Base-by-base conservation (phyloP, 495 filamentous ascomycete species). In the Podospora didyma region DNA sequence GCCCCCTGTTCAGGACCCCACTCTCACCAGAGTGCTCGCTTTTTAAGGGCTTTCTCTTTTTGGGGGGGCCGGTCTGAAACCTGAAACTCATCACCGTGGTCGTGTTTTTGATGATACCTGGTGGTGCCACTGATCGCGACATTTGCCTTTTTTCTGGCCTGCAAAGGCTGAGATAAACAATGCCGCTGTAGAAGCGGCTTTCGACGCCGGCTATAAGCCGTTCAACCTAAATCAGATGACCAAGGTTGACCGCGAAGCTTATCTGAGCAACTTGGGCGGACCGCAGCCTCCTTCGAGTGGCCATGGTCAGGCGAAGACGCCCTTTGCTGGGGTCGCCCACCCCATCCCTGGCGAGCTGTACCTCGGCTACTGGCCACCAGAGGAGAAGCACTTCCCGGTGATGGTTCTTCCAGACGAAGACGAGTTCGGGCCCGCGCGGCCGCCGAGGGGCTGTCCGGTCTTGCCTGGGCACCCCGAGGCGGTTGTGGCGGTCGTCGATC, bases 401-500 rank as follows among this genome's bases (percentile, higher is more conserved):
- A 56, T 79, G 59, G 61, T 76, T 21, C 64, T 78, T 16, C 75
- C 72, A 0, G 72, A 65, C 65, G 65, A 68, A 42, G 62, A 70
- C n/a, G n/a, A n/a, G n/a, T n/a, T n/a, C n/a, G n/a, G n/a, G n/a
- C n/a, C n/a, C n/a, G n/a, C n/a, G n/a, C n/a, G n/a, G n/a, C n/a
- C n/a, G n/a, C n/a, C n/a, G n/a, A n/a, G n/a, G n/a, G n/a, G n/a
- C n/a, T n/a, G n/a, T n/a, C n/a, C n/a, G n/a, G n/a, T n/a, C n/a
- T n/a, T n/a, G n/a, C n/a, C n/a, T n/a, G n/a, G n/a, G n/a, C n/a
- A n/a, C n/a, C n/a, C n/a, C n/a, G n/a, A n/a, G n/a, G n/a, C n/a
- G n/a, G n/a, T n/a, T n/a, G n/a, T n/a, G n/a, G n/a, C n/a, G n/a
- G n/a, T n/a, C n/a, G n/a, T n/a, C n/a, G n/a, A n/a, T n/a, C n/a